Evolutionary conservation across 176 grass and related monocot genomes (phyloP), one percentile per base, ranked within the genome.

Genomic region (Oryza coarctata): DNA sequence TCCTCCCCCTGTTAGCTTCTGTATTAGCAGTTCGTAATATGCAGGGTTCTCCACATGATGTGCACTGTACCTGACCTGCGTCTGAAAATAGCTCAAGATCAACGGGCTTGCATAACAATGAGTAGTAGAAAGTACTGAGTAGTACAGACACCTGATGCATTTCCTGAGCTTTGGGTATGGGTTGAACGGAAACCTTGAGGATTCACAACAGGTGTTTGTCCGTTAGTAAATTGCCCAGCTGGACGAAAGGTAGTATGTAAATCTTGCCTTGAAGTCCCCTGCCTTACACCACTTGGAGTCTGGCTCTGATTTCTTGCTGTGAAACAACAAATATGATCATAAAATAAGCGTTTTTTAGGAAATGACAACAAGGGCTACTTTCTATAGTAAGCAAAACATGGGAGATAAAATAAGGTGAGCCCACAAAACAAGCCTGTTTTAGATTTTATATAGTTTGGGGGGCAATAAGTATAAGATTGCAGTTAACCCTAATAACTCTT

Each of bases 1-100:
- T 93, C 84, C 95, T 94, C 36, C 95, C 95, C 65, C 88, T 84
- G 73, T 95, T 98, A 82, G 79, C 90, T 70, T 94, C 90, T 73
- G 92, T 98, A 83, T 93, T 95, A 68, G 95, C 92, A 29, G 78
- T 91, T 83, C 82, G 81, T 15, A 55, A 69, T 84, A 90, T 76
- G 65, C 88, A 95, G 74, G 84, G 55, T 57, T 68, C 85, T 58
- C 92, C 88, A 65, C 95, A 94, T 71, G 89, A 86, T 45, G 77
- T 82, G 50, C 95, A 98, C 4, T 86, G 70, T 14, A 94, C 86
- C 79, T 98, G 75, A 71, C 80, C 90, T 91, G 91, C 81, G 63
- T 79, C 82, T 79, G 63, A 22, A 85, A 70, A 68, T 17, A 85
- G 63, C 30, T 77, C 6, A 36, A 76, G 39, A 70, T 72, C 17